phyloP scores from a whole-genome alignment of 169 alveolate species.

The Pseudocohnilembus persalinus region DNA sequence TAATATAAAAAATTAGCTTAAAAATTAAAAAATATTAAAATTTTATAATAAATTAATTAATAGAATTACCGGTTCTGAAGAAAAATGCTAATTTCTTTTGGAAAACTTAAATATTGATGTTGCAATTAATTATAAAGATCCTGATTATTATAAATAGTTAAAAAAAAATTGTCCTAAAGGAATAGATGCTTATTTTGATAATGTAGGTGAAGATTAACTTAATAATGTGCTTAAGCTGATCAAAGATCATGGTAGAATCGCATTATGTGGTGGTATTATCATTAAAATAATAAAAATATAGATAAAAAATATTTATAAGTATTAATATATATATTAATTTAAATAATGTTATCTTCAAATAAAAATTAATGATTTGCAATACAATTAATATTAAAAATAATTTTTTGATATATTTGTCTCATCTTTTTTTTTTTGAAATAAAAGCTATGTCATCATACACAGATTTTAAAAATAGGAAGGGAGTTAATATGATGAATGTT shows the following conservation, averaged over 20 bases:
- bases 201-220: constrained; percentile 54
- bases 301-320: too few species aligned
- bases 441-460: constrained; percentile 30
- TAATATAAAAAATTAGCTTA: neutral
- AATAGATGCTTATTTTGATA: constrained; percentile 53
- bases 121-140: constrained; percentile 41
- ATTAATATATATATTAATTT: too few species aligned
- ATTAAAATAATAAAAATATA: too few species aligned
- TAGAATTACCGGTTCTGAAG: constrained; percentile 45
- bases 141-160: constrained; percentile 18
- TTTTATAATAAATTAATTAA: neutral
- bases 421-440: too few species aligned
- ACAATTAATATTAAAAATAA: too few species aligned
- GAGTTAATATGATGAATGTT: constrained; percentile 11
- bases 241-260: constrained; percentile 43
- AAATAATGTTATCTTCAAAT: too few species aligned
- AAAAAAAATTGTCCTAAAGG: constrained; percentile 46
- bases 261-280: constrained; percentile 40
- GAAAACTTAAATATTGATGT: constrained; percentile 33
- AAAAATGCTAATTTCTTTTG: constrained; percentile 32
- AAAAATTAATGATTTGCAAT: too few species aligned
- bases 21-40: neutral
- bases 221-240: constrained; percentile 44
- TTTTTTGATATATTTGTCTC: neutral
- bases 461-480: constrained; percentile 39